Percentiles rank a stretch among this genome's conserved stretches.
These are phyloP conservation scores for Cerrena zonata DNA, from an alignment of 1,284 basidiomycete genomes.

Conservation along the genomic window DNA sequence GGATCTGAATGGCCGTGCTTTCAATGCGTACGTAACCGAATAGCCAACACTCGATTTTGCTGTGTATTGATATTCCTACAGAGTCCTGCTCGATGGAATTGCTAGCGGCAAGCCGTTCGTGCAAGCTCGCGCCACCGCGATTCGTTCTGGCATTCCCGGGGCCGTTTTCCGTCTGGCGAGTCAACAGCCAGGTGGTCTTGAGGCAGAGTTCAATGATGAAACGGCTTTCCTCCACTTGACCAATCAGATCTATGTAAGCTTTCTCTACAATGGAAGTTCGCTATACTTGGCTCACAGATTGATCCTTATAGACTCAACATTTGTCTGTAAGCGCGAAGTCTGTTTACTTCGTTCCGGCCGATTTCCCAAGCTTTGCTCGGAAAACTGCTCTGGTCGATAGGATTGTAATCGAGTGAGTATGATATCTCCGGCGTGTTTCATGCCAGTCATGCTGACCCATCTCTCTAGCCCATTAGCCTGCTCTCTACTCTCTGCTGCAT, in stretches of 20 bases:
- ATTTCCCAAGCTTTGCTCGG: slow-evolving; percentile 31
- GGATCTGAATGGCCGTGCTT: slow-evolving; percentile 39
- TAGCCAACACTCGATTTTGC: background rate
- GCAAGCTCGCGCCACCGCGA: slow-evolving; percentile 42
- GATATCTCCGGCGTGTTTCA: background rate
- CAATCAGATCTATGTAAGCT: slow-evolving; percentile 43
- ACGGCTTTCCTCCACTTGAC: slow-evolving; percentile 51
- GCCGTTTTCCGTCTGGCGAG: slow-evolving; percentile 49
- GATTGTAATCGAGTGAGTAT: slow-evolving; percentile 50
- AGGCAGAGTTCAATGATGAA: slow-evolving; percentile 40
- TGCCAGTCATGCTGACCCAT: too few relatives aligned
- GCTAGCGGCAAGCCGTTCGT: slow-evolving; percentile 36
- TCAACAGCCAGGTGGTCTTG: slow-evolving; percentile 32
- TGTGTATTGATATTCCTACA: slow-evolving; percentile 18
- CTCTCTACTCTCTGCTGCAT: slow-evolving; percentile 41
- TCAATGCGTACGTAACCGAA: slow-evolving; percentile 45
- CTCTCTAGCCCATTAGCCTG: slow-evolving; percentile 42
- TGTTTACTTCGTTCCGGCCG: slow-evolving; percentile 46
- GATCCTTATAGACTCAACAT: slow-evolving; percentile 38
- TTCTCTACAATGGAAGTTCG: slow-evolving; percentile 1
- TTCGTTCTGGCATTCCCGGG: slow-evolving; percentile 43
- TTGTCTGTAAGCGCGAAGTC: slow-evolving; percentile 49
- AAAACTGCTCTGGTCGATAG: slow-evolving; percentile 39
- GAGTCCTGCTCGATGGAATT: slow-evolving; percentile 39
- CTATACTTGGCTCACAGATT: background rate